Evolutionary conservation across 1,284 basidiomycete genomes (phyloP).

Genomic region (Heliocybe sulcata): DNA sequence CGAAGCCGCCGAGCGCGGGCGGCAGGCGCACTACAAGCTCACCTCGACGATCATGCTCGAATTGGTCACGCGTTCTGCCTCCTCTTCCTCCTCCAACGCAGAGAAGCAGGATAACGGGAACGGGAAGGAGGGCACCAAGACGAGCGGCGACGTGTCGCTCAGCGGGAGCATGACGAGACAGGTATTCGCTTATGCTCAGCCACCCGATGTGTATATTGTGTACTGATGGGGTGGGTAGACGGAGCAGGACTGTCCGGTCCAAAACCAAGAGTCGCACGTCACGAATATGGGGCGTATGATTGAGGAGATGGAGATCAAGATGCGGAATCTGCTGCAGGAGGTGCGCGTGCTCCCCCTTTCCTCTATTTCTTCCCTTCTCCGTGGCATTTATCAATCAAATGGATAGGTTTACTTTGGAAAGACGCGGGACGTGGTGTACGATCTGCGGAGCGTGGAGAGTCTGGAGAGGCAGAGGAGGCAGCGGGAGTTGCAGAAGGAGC

Average conservation of each 20-base stretch:
- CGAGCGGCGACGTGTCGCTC: slow-evolving; percentile 73
- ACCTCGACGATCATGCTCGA: slow-evolving; percentile 99
- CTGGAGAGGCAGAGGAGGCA: slow-evolving; percentile 79
- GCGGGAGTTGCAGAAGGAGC: slow-evolving; percentile 86
- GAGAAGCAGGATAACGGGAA: slow-evolving; percentile 27
- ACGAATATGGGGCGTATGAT: slow-evolving; percentile 91
- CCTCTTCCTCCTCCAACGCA: slow-evolving; percentile 14
- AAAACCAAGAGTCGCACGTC: slow-evolving; percentile 78
- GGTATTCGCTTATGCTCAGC: slow-evolving; percentile 33
- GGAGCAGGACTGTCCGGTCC: slow-evolving; percentile 81
- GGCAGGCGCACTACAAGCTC: slow-evolving; percentile 93
- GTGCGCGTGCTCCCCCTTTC: slow-evolving; percentile 24
- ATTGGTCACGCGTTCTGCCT: slow-evolving; percentile 71
- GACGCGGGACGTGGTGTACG: slow-evolving; percentile 91
- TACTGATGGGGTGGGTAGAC: slow-evolving; percentile 35
- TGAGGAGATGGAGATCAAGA: slow-evolving; percentile 99
- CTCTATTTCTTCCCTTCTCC: not conserved
- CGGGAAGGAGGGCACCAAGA: slow-evolving; percentile 42
- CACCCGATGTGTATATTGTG: not conserved
- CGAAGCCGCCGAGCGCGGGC: slow-evolving; percentile 84
- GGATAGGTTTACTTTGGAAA: slow-evolving; percentile 95
- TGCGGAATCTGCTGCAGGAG: slow-evolving; percentile 93
- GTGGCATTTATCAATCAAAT: not conserved
- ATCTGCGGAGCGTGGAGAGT: slow-evolving; percentile 83
- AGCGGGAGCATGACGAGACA: slow-evolving; percentile 98